Percentiles rank a stretch among this genome's conserved stretches.
Conservation (phyloP, 352 stramenopile genomes). For the Phytopythium litorale region DNA sequence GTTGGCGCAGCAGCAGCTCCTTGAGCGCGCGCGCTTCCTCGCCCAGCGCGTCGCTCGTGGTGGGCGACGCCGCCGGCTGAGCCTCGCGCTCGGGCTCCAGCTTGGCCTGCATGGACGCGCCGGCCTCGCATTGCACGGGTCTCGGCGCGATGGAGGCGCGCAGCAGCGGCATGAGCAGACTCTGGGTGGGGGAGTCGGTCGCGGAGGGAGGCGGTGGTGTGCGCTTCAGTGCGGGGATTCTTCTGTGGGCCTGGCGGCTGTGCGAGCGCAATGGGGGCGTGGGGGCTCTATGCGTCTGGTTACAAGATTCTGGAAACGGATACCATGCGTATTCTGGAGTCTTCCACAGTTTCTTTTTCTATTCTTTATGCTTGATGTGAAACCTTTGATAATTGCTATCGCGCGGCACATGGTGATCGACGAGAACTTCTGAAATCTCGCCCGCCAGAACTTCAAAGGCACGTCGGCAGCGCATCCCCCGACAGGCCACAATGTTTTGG, state of each 20-base stretch:
- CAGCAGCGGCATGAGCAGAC: background rate
- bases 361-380: too few species aligned
- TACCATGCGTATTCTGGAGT: background rate
- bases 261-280: background rate
- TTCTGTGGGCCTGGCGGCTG: background rate
- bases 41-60: background rate
- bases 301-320: background rate
- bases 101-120: background rate
- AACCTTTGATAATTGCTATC: too few species aligned
- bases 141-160: background rate
- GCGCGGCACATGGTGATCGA: background rate
- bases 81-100: background rate
- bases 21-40: conserved; percentile 29
- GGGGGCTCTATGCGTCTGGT: conserved; percentile 1
- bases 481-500: background rate
- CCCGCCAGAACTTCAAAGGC: conserved; percentile 1
- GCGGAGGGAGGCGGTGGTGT: background rate
- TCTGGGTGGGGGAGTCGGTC: background rate
- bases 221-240: background rate
- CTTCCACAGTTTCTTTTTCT: background rate
- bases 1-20: conserved; percentile 15
- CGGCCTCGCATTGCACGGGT: background rate
- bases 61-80: background rate
- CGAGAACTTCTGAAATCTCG: background rate
- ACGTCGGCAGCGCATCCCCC: background rate